phyloP scores from a whole-genome alignment of 805 yeast genomes.

The Pichia ethanolica region DNA sequence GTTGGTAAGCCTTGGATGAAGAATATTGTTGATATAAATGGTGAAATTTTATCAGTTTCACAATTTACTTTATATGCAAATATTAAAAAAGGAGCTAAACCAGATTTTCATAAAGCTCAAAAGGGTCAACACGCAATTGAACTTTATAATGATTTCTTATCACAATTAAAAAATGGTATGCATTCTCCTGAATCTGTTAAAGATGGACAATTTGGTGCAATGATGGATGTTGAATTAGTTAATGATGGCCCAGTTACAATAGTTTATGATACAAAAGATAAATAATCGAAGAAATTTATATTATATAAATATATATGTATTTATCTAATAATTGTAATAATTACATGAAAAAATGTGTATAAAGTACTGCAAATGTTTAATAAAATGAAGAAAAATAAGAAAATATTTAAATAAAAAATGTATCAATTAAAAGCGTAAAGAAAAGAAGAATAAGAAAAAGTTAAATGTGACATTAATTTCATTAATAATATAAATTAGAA shows the following conservation, averaged over 20 bases:
- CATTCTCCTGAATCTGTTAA: conserved; percentile 55
- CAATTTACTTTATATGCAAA: conserved; percentile 88
- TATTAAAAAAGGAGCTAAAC: conserved; percentile 86
- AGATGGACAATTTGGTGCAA: conserved; percentile 91
- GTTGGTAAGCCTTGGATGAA: conserved; percentile 72
- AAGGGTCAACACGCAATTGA: conserved; percentile 55
- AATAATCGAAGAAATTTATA: background rate
- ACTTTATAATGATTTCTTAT: conserved; percentile 47
- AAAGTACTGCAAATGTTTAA: too few relatives aligned
- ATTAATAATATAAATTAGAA: too few relatives aligned
- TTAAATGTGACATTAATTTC: background rate
- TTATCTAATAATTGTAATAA: too few relatives aligned
- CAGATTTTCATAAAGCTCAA: conserved; percentile 90
- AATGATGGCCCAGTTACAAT: conserved; percentile 96
- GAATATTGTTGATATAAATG: conserved; percentile 54
- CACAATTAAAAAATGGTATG: conserved; percentile 39
- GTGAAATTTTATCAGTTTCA: conserved; percentile 77
- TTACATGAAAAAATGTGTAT: too few relatives aligned
- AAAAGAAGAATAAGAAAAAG: background rate
- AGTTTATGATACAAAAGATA: conserved; percentile 60
- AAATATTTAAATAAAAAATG: too few relatives aligned
- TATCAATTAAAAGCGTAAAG: background rate
- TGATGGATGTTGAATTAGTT: conserved; percentile 88
- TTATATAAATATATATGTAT: too few relatives aligned
- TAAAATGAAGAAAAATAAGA: too few relatives aligned